Evolutionary conservation across 2,329 filamentous ascomycete species (phyloP), one percentile per base, ranked within the genome.

Genomic region (Bisporella sp.): DNA sequence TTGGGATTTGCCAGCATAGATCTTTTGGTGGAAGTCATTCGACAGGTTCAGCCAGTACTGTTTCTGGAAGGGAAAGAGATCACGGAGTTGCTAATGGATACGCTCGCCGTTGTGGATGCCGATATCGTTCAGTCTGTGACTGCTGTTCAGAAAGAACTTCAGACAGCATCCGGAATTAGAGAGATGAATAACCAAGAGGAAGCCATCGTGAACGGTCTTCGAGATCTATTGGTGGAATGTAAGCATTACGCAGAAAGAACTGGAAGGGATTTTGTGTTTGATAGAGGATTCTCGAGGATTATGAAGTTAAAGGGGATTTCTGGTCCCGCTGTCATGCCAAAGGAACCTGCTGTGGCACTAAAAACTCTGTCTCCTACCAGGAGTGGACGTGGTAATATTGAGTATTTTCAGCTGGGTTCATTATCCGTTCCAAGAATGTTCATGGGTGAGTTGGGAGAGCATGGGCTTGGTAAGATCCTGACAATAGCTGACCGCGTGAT

Each of bases 391-490:
- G 21, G 21, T 21, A 33, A 32, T 13, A n/a, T 67, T 11, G 64
- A 72, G 54, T 66, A 62, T 1, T 66, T 70, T 39, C 43, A 59
- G 40, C 40, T 73, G 2, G 65, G 62, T 6, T 50, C 47, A 5
- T 55, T 60, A 6, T 51, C 58, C 8, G 62, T 74, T 3, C 71
- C 72, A 7, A 64, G 72, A 31, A 65, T 75, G 11, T 70, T 75
- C 45, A 68, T 66, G 31, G 21, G 21, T 21, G 3, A 21, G 21
- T 21, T 21, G 21, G 21, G 21, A 21, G 21, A 21, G 21, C 21
- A 21, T 21, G 21, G 21, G 21, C 21, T 21, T 21, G 21, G 21
- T 21, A 21, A 21, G 21, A 21, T 21, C 21, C 3, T 21, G 21
- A 21, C 21, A 21, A 21, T 3, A 21, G 21, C 21, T 21, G 21